Base-by-base conservation (phyloP, 2,329 filamentous ascomycete species). In the Hymenoscyphus occultus region DNA sequence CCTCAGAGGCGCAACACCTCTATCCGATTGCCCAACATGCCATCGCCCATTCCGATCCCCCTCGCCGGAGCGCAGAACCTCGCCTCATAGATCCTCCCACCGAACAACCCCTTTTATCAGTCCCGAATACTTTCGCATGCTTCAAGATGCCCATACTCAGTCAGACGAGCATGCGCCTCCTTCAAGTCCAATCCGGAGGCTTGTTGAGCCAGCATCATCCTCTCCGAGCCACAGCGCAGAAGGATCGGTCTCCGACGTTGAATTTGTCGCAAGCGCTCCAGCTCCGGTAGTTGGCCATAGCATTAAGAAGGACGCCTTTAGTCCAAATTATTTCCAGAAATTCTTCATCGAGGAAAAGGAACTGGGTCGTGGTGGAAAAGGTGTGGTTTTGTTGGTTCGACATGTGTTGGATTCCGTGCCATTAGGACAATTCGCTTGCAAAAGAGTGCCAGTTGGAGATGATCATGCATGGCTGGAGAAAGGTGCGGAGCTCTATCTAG, bases 401-500 rank as follows among this genome's bases (percentile, higher is more conserved):
- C 95, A 99, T 78, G 84, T 96, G 70, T 86, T 99, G 65, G 95
- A 98, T 76, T 90, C 92, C 28, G 94, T 96, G 56, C 85, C 88
- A 39, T 82, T 99, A 1, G 95, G 95, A 1, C 86, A 95, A 69
- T 99, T 96, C 77, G 95, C 95, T 13, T 99, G 95, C 82, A 99
- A 99, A 78, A 87, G 96, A 57, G 93, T 99, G 0, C 96, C 95
- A 0, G 95, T 99, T 3, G 91, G 95, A 14, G 90, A 99, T 74
- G 92, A 98, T 72, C 94, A 97, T 73, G 87, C 89, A 67, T 97
- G 95, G 96, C 81, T 99, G 14, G 92, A 97, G 77, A 98, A 97
- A 78, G 73, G 73, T 73, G 68, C 1, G 31, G 39, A 6, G n/a
- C 51, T 39, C 48, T 10, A 6, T 16, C 14, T 56, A 9, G 40